Evolutionary conservation across 2,329 filamentous ascomycete genomes (phyloP), one percentile per base, ranked within the genome.

Genomic region (Neofusicoccum parvum): DNA sequence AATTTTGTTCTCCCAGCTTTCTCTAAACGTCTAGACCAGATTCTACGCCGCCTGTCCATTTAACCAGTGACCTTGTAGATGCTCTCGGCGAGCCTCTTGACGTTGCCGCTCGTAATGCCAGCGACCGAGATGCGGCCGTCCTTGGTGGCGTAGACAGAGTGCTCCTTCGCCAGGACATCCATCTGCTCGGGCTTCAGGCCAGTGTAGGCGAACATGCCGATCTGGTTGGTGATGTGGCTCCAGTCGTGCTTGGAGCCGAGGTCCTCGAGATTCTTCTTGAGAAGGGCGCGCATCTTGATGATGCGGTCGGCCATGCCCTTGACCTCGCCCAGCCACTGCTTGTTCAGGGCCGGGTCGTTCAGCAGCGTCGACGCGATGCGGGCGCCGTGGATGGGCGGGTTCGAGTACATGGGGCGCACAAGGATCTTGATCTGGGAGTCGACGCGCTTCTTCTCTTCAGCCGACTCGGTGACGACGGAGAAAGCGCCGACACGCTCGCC

Each of bases 201-300:
- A 62, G 95, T 99, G 87, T 96, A 99, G 73, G 95, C 94, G 77
- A 99, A 99, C 95, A 99, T 99, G 83, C 95, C 95, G 75, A 99
- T 99, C 87, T 87, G 78, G 82, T 86, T 94, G 72, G 95, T 98
- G 82, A 99, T 99, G 86, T 99, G 95, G 79, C 90, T 92, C 95
- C 95, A 99, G 85, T 98, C 92, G 81, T 96, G 92, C 87, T 93
- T 93, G 85, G 91, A 95, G 78, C 94, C 94, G 68, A 97, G 88
- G 81, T 91, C 90, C 87, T 97, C 92, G 65, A 99, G 89, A 84
- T 98, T 96, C 74, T 92, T 87, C 87, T 95, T 96, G 77, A 99
- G 89, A 64, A 97, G 88, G 68, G 92, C 89, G 73, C 95, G 92
- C 95, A 99, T 99, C 80, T 89, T 92, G 82, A 99, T 98, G 85